Base-by-base conservation (phyloP, 345 rosid species). In the Brassica nigra region DNA sequence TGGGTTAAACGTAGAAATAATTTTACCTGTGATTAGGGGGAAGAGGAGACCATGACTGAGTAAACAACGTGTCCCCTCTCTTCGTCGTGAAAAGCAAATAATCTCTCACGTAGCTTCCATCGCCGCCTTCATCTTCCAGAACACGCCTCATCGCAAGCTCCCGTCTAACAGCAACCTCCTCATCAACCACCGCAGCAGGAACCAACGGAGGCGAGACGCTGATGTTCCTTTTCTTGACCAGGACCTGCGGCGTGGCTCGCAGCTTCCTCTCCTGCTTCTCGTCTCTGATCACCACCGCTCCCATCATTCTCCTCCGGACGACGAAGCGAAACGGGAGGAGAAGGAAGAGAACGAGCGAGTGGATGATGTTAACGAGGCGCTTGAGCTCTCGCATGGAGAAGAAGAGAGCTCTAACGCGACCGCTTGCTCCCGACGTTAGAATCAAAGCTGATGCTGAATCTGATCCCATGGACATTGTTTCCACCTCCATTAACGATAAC, bases 361-460 rank as follows among this genome's bases (percentile, higher is more conserved):
- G 81, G 31, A 88, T 66, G 4, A 87, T 33, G 54, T 85, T 6
- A 10, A 89, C 10, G 23, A 86, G 67, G 6, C 88, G 87, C 74
- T 47, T 87, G 55, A 90, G 80, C 58, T 85, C 83, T 14, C 88
- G 83, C 52, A 83, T 76, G 2, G 90, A 90, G 73, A 95, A 88
- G 74, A 92, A 88, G 74, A 92, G 83, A 4, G 89, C 92, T 68
- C 83, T 86, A 9, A 92, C 82, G 2, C 95, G 86, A 11, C 94
- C 97, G 80, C 97, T 92, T 0, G 97, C 97, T 7, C 97, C 97
- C 8, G 97, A 95, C 0, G 97, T 92, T 7, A 92, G 58, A 66
- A 93, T 90, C 82, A 87, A 76, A 6, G 88, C 69, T 65, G 89
- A 70, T 14, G 92, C 15, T 71, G 7, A 4, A 18, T 58, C 83